Percentiles rank a stretch among this genome's conserved stretches.
Evolutionary conservation across 2,329 filamentous ascomycete species (phyloP).

Genomic region (Emmonsia crescens): DNA sequence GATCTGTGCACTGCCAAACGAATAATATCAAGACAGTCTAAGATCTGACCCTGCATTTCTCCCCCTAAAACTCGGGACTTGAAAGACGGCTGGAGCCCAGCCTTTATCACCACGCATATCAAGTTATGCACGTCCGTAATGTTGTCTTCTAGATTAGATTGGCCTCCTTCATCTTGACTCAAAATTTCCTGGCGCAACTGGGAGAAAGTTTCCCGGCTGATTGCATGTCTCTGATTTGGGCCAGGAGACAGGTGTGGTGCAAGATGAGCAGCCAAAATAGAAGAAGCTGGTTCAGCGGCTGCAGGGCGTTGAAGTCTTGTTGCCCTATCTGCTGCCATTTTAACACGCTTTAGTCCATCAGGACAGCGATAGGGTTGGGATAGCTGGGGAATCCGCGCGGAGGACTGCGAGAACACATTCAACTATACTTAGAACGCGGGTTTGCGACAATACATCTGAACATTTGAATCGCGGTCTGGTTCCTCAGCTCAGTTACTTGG

Average conservation of each 20-base stretch:
- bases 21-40: conserved; percentile 68
- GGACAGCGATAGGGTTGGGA: background rate
- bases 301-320: background rate
- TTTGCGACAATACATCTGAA: background rate
- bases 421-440: background rate
- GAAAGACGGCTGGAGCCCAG: conserved; percentile 57
- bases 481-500: background rate
- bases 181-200: conserved; percentile 58
- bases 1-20: conserved; percentile 64
- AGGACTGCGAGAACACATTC: background rate
- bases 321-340: background rate
- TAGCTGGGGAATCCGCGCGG: background rate
- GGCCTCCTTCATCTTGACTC: conserved; percentile 34
- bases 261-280: conserved; percentile 77
- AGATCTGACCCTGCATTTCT: conserved; percentile 29
- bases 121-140: conserved; percentile 72
- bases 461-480: background rate
- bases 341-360: background rate
- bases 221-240: conserved; percentile 49
- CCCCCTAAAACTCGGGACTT: conserved; percentile 36
- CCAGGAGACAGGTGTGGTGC: conserved; percentile 67
- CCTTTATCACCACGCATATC: conserved; percentile 70
- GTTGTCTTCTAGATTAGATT: conserved; percentile 49
- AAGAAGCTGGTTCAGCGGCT: conserved; percentile 42
- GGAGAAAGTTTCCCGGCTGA: conserved; percentile 63